Evolutionary conservation across 2,329 filamentous ascomycete genomes (phyloP).

Genomic region (Cladosporium sp.): DNA sequence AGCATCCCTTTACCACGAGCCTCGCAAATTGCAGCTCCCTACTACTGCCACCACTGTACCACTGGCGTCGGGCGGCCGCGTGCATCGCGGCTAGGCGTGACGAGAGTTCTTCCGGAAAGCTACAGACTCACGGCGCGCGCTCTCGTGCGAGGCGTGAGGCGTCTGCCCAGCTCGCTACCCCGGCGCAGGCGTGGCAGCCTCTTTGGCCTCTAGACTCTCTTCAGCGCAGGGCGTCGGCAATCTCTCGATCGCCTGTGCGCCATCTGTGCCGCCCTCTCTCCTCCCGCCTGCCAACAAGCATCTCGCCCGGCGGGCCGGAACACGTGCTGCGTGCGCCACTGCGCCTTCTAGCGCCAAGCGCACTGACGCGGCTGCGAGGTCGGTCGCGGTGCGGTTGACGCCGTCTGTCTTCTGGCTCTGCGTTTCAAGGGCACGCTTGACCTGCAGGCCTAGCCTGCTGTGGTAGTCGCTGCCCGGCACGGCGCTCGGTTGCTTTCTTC

Average conservation of each 20-base stretch:
- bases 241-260: conserved; percentile 11
- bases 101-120: neutral
- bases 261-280: neutral
- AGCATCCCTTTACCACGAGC: no score
- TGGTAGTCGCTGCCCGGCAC: neutral
- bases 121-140: neutral
- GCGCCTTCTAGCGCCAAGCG: conserved; percentile 12
- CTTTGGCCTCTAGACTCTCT: neutral
- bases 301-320: conserved; percentile 10
- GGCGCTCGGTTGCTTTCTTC: conserved; percentile 5
- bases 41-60: neutral
- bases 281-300: conserved; percentile 1
- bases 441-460: conserved; percentile 9
- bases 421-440: conserved; percentile 5
- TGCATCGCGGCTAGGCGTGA: neutral
- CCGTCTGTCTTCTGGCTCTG: conserved; percentile 1
- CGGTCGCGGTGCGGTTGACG: neutral
- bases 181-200: neutral
- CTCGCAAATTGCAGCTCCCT: no score
- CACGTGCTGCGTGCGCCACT: conserved; percentile 9
- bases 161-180: conserved; percentile 7
- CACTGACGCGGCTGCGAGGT: conserved; percentile 11
- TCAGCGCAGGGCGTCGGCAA: conserved; percentile 12
- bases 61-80: neutral
- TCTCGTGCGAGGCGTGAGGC: neutral